Evolutionary conservation across 2,329 filamentous ascomycete species (phyloP), one percentile per base, ranked within the genome.

Genomic region (Pochonia chlamydosporia): DNA sequence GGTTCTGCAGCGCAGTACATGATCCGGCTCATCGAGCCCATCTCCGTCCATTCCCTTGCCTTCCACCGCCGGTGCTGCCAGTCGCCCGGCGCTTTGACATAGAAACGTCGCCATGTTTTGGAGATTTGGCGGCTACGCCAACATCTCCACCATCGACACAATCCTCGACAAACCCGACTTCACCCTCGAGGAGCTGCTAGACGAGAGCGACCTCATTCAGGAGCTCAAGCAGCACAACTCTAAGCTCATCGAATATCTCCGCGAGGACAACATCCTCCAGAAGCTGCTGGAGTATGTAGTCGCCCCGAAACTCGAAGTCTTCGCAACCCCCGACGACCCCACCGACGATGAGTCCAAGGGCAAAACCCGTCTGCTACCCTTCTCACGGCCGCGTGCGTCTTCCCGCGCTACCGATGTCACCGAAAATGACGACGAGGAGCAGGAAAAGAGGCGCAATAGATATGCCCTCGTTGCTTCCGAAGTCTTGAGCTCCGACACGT

Each of bases 121-220:
- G 93, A 87, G 92, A 73, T 99, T 97, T 79, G 92, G 93, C 79
- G 90, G 90, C 64, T 97, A 97, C 79, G 89, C 91, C 77, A 95
- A 89, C 78, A 87, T 96, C 71, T 96, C 92, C 61, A 87, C 91
- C 64, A 89, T 99, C 70, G 93, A 97, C 71, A 90, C 85, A 58
- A 88, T 99, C 63, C 89, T 99, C 66, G 93, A 99, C 66, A 96
- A 96, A 70, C 84, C 95, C 59, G 88, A 96, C 70, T 91, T 96
- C 65, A 90, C 88, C 44, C 85, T 97, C 56, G 93, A 99, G 70
- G 92, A 97, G 65, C 78, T 99, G 50, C 82, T 99, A 53, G 91
- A 97, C 67, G 93, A 99, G 76, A 87, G 87, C 62, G 93, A 99
- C 65, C 74, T 97, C 60, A 93, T 97, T 58, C 90, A 96, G 68